Evolutionary conservation across 768 basidiomycete species (phyloP), one percentile per base, ranked within the genome.

Genomic region (Suillus fuscotomentosus): DNA sequence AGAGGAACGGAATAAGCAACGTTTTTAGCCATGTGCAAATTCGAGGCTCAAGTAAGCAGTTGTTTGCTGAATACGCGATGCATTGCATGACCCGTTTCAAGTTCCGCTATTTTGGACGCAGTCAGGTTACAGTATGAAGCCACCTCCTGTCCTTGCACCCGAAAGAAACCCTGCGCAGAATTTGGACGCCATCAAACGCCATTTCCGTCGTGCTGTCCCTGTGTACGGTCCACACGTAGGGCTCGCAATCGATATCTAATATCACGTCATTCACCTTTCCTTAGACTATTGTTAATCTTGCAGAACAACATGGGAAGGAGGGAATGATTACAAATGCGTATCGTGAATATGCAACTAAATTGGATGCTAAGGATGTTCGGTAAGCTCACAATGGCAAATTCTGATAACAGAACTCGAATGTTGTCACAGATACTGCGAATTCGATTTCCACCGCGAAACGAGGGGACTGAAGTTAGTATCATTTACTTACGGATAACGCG

Each of bases 101-200:
- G 94, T 98, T 64, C 96, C 96, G 2, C 81, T 98, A 34, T 96
- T 88, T 73, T 98, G 96, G 96, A 91, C 88, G 5, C 96, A 98
- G 72, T 85, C 86, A 3, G 91, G 94, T 24, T 90, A 91, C 75
- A 88, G 89, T 41, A 79, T 97, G 64, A 97, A 96, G 72, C 96
- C 96, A 3, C 87, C 92, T 2, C 96, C 96, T 1, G 78, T 89
- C 8, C 81, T 97, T 39, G 84, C 88, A 6, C 72, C 87, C 3
- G 91, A 95, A 68, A 78, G 90, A 57, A 93, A 93, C 1, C 84
- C 85, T 60, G 82, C 81, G 7, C 90, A 95, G 72, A 87, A 92
- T 64, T 71, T 88, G 56, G 87, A 88, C 43, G 85, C 88, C 0
- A 78, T 96, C 39, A 84, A 81, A 68, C 81, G 89, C 45, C 95